Evolutionary conservation across 768 basidiomycete genomes (phyloP), one percentile per base, ranked within the genome.

Genomic region (Amanita muscaria): DNA sequence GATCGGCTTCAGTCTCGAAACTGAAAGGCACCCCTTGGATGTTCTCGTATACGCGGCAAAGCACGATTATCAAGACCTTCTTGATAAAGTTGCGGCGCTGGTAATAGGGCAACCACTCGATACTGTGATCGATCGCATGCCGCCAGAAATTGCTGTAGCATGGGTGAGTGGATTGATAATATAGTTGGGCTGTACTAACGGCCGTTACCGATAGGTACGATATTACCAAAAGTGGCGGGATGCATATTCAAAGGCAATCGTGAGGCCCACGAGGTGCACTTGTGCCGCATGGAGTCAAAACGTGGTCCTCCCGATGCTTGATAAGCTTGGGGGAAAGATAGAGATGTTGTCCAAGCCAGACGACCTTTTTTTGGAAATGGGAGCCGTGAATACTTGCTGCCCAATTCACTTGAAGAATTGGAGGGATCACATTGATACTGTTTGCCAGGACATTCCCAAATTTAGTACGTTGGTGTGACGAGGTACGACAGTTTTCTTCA

Each of bases 11-110:
- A 56, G 53, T n/a, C 49, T 47, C 10, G 42, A 44, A 15, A 38
- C 52, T 3, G 49, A 49, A 15, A 45, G 53, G 19, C 47, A 54
- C 31, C 42, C 56, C 3, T 40, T 56, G 2, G 51, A 44, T 4
- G 53, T 58, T 8, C 38, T 56, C 3, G 46, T 46, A 22, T 58
- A 56, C 42, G 56, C 55, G 2, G 51, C 51, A 6, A 45, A 49
- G 34, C 53, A 57, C 22, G 48, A 37, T 30, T 54, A 57, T 39
- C 48, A 18, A 11, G 52, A 57, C 22, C 49, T 56, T 16, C 52
- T 51, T 6, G 54, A 57, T 34, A 48, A 51, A 30, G 45, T 51
- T 3, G 56, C 54, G 4, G 47, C 47, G 30, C 22, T 50, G 39
- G 44, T 45, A 8, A 36, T 45, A 12, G 44, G 44, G 15, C 24